Percentiles rank a stretch among this genome's conserved stretches.
Conservation (phyloP, 1,139 yeast genomes). For the Saccharomycopsis hybrid region DNA sequence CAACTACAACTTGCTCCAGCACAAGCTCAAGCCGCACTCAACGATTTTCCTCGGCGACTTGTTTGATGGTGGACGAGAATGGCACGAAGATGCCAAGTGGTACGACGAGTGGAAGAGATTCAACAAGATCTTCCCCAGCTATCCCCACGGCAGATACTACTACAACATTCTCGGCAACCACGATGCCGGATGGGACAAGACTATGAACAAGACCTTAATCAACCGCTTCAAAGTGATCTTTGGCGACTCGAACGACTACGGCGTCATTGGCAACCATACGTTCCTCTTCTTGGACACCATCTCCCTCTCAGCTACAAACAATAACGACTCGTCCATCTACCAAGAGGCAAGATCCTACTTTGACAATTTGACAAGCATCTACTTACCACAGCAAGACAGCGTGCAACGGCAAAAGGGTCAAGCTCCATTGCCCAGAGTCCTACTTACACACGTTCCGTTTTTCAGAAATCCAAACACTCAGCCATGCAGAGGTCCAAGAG, state of each 20-base stretch:
- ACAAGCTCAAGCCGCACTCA: slow-evolving; percentile 62
- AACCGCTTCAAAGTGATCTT: slow-evolving; percentile 64
- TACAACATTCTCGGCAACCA: slow-evolving; percentile 72
- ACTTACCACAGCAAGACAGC: slow-evolving; percentile 12
- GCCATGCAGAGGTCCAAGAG: slow-evolving; percentile 64
- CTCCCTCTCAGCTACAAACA: slow-evolving; percentile 46
- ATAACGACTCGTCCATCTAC: slow-evolving; percentile 19
- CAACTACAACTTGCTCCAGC: slow-evolving; percentile 62
- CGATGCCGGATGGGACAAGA: slow-evolving; percentile 87
- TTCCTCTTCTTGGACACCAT: slow-evolving; percentile 62
- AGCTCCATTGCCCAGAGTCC: slow-evolving; percentile 49
- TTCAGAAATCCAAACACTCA: slow-evolving; percentile 49
- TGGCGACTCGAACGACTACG: slow-evolving; percentile 60
- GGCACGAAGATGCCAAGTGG: slow-evolving; percentile 47
- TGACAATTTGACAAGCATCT: slow-evolving; percentile 4
- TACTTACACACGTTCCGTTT: slow-evolving; percentile 77
- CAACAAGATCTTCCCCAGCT: slow-evolving; percentile 39
- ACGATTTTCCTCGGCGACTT: slow-evolving; percentile 82
- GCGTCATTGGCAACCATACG: slow-evolving; percentile 56
- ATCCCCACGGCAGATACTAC: slow-evolving; percentile 41
- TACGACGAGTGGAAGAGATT: slow-evolving; percentile 46
- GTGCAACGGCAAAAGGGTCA: slow-evolving; percentile 7
- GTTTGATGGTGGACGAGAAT: slow-evolving; percentile 93
- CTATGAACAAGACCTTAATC: slow-evolving; percentile 45
- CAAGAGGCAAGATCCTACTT: slow-evolving; percentile 14